phyloP scores from a whole-genome alignment of 2,329 filamentous ascomycete genomes.

The Hirsutella minnesotensis region DNA sequence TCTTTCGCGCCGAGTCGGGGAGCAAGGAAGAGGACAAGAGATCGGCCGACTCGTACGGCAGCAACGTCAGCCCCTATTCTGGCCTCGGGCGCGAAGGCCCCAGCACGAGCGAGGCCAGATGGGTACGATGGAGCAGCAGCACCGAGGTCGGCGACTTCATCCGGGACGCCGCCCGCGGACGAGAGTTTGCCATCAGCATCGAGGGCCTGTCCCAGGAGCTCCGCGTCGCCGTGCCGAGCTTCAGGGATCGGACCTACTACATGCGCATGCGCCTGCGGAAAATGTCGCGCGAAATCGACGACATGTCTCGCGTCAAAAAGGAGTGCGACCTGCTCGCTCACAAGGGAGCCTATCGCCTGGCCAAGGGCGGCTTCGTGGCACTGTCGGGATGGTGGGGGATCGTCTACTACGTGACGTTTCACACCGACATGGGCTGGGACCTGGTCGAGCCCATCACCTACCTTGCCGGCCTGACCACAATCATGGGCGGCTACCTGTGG shows the following conservation, averaged over 20 bases:
- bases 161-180: conserved; percentile 70
- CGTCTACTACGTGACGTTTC: conserved; percentile 62
- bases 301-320: conserved; percentile 61
- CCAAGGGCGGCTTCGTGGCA: conserved; percentile 64
- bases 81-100: conserved; percentile 53
- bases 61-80: conserved; percentile 56
- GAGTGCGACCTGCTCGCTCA: conserved; percentile 74
- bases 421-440: conserved; percentile 77
- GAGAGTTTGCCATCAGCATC: conserved; percentile 76
- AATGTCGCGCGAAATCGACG: conserved; percentile 54
- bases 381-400: conserved; percentile 70
- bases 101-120: conserved; percentile 33
- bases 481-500: conserved; percentile 88
- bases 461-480: conserved; percentile 69
- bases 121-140: conserved; percentile 78
- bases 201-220: conserved; percentile 57
- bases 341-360: conserved; percentile 64
- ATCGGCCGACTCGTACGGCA: conserved; percentile 15
- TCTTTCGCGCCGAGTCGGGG: conserved; percentile 69
- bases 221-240: conserved; percentile 71
- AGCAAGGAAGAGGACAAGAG: conserved; percentile 32
- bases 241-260: conserved; percentile 84
- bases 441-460: conserved; percentile 87
- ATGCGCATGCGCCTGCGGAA: conserved; percentile 66
- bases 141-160: conserved; percentile 95